Base-by-base conservation (phyloP, 2,329 filamentous ascomycete species). In the Neonectria neomacrospora region DNA sequence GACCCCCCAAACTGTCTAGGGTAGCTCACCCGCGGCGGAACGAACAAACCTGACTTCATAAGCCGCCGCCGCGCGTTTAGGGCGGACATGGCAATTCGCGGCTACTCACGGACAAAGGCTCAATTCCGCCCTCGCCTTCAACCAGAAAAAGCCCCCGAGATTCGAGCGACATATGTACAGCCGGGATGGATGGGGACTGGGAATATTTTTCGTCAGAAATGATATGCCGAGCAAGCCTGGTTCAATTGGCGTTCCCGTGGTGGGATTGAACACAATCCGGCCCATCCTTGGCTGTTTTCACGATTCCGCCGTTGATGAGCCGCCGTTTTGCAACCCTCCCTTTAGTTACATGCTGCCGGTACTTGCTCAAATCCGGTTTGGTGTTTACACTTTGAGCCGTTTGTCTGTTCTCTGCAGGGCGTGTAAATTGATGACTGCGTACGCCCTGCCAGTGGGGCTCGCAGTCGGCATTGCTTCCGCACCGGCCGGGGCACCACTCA, bases 41-140 rank as follows among this genome's bases (percentile, higher is more conserved):
- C 37, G 9, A 16, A 26, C 23, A 16, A 16, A 5, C 30, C 54
- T 63, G 54, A 59, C 59, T 42, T 55, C 32, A 53, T 61, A 54
- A 54, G 26, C 41, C 42, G 63, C 34, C 41, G 44, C 57, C 39
- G 56, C 65, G 65, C 67, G 55, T 59, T 64, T 66, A 23, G 22
- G 39, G 30, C 20, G 20, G 26, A 47, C 22, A 66, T 58, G 71
- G 71, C 64, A 73, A 72, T 68, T 68, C 67, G 60, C 71, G 71
- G 71, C 68, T 73, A 73, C 55, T 16, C 45, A 34, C 71, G 67
- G 68, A 18, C 50, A 60, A 52, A 32, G 32, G 26, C 3, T 5
- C 41, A 71, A 71, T 72, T 72, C 70, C 70, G 70, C 70, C 50
- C 50, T 48, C 18, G 20, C 11, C 22, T 32, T 41, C n/a, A 41